Evolutionary conservation across 164 flowering plant genomes (phyloP).

Genomic region (Aristolochia contorta): DNA sequence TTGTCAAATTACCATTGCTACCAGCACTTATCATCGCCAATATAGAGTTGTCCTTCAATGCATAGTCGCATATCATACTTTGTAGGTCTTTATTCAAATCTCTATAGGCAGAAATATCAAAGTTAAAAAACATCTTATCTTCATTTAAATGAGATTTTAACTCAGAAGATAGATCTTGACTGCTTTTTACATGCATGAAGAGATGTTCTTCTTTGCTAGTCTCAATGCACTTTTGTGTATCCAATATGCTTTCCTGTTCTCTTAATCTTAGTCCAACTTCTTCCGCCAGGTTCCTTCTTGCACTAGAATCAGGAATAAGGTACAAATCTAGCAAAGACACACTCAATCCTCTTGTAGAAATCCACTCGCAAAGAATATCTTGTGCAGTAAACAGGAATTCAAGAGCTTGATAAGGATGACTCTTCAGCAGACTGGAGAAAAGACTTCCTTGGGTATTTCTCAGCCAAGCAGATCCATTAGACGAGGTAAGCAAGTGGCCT

Average conservation of each 20-base stretch:
- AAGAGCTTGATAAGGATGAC: conserved; percentile 25
- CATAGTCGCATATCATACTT: conserved; percentile 38
- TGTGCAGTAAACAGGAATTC: conserved; percentile 52
- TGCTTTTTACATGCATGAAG: conserved; percentile 23
- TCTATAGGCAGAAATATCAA: conserved; percentile 44
- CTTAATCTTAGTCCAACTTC: conserved; percentile 55
- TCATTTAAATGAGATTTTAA: too few relatives aligned
- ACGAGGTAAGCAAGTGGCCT: conserved; percentile 47
- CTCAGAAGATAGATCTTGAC: conserved; percentile 11
- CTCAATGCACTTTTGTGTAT: conserved; percentile 39
- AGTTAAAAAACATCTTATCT: conserved; percentile 6
- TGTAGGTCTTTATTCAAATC: conserved; percentile 53
- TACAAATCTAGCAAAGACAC: conserved; percentile 72
- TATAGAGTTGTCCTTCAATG: conserved; percentile 48
- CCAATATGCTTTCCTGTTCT: conserved; percentile 50
- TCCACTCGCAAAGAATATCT: conserved; percentile 77
- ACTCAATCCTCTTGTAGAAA: conserved; percentile 59
- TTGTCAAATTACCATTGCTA: conserved; percentile 71
- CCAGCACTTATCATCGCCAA: conserved; percentile 76
- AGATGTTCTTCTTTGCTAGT: conserved; percentile 31
- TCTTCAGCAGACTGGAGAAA: conserved; percentile 32
- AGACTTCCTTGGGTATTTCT: conserved; percentile 44
- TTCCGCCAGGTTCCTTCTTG: conserved; percentile 47
- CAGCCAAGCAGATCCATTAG: conserved; percentile 54
- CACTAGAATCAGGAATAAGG: conserved; percentile 36